Percentiles rank a stretch among this genome's conserved stretches.
Evolutionary conservation across 2,329 filamentous ascomycete species (phyloP).

Genomic region (Colletotrichum falcatum): DNA sequence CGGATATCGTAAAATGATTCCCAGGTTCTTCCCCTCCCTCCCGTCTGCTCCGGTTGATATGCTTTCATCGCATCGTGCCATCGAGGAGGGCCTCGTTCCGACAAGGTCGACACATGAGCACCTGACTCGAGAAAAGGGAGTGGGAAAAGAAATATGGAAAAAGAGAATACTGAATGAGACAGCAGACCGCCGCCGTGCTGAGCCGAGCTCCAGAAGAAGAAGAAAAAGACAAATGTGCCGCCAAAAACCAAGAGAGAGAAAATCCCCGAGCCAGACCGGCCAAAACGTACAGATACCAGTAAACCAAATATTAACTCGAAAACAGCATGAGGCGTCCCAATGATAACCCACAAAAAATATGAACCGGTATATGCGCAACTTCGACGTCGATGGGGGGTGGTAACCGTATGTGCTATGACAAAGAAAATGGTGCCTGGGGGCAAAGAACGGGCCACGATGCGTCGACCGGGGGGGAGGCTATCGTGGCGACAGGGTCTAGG

Average conservation of each 20-base stretch:
- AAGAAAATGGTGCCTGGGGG: slow-evolving; percentile 30
- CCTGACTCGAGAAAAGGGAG: slow-evolving; percentile 10
- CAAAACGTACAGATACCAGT: background rate
- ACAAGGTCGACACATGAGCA: slow-evolving; percentile 4
- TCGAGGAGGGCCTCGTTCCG: background rate
- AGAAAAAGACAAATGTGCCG: background rate
- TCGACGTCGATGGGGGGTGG: slow-evolving; percentile 21
- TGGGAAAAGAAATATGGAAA: slow-evolving; percentile 3
- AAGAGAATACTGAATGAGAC: slow-evolving; percentile 25
- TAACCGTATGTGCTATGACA: slow-evolving; percentile 36
- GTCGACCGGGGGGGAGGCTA: background rate
- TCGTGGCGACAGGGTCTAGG: background rate
- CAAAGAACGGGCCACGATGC: slow-evolving; percentile 8
- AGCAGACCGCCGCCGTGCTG: slow-evolving; percentile 9
- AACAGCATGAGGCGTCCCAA: background rate
- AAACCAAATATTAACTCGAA: slow-evolving; percentile 21
- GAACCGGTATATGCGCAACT: slow-evolving; percentile 13
- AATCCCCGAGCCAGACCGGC: background rate
- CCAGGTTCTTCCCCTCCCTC: background rate
- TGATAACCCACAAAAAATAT: slow-evolving; percentile 12
- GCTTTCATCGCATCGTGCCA: slow-evolving; percentile 40
- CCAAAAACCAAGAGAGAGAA: background rate
- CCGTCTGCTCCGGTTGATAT: slow-evolving; percentile 30
- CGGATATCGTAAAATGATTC: slow-evolving; percentile 36
- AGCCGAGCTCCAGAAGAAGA: slow-evolving; percentile 7